Evolutionary conservation across 2,329 filamentous ascomycete genomes (phyloP).

Genomic region (Graphiopsis chlorocephala): DNA sequence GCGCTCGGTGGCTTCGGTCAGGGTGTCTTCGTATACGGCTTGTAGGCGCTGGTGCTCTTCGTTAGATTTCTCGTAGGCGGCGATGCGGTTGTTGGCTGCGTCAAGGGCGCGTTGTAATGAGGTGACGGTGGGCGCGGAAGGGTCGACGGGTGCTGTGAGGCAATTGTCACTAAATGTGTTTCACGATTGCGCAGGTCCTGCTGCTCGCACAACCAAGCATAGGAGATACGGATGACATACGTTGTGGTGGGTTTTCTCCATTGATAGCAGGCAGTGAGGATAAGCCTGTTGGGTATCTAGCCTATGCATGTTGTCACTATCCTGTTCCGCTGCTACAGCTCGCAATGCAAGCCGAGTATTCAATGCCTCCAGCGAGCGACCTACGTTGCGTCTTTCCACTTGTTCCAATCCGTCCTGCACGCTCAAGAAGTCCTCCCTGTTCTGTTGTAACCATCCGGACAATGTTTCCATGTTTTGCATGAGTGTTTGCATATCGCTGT

Average conservation of each 20-base stretch:
- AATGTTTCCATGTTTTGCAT: constrained; percentile 37
- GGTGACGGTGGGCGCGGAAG: constrained; percentile 27
- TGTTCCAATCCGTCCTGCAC: constrained; percentile 33
- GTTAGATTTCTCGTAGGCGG: constrained; percentile 28
- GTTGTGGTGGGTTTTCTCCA: constrained; percentile 17
- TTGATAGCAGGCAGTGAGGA: constrained; percentile 15
- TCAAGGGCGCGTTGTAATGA: constrained; percentile 30
- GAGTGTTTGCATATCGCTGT: constrained; percentile 38
- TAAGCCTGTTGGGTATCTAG: constrained; percentile 16
- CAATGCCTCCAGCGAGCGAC: constrained; percentile 8
- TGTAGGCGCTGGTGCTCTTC: constrained; percentile 29
- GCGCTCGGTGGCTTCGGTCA: constrained; percentile 31
- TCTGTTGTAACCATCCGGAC: constrained; percentile 35
- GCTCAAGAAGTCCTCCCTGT: constrained; percentile 34
- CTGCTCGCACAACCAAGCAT: background rate
- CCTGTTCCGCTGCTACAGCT: constrained; percentile 8
- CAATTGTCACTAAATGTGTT: constrained; percentile 4
- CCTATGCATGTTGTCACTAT: constrained; percentile 10
- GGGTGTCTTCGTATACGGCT: constrained; percentile 42
- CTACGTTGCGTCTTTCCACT: constrained; percentile 27
- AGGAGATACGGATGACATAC: constrained; percentile 18
- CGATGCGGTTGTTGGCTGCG: constrained; percentile 27
- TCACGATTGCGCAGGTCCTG: background rate
- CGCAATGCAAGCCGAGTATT: constrained; percentile 1
- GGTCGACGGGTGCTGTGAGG: constrained; percentile 21